Base-by-base conservation (phyloP, 805 yeast genomes). In the Danielia reshetovae region DNA sequence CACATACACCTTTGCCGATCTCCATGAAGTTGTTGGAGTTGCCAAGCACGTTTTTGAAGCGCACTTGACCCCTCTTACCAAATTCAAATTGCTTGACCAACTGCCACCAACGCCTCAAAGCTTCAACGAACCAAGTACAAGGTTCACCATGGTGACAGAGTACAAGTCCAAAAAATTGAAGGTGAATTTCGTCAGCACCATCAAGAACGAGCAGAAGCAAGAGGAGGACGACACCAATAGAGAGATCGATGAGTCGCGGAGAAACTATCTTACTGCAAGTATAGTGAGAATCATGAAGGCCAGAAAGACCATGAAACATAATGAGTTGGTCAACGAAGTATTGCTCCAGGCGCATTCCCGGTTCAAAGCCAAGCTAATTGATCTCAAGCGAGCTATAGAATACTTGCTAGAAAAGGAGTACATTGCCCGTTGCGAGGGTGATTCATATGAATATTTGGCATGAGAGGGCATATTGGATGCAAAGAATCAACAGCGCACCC, bases 211-310 rank as follows among this genome's bases (percentile, higher is more conserved):
- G 48, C 73, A 74, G 33, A 75, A 72, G 47, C 82, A 73, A 42
- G 96, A 86, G 46, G 68, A 74, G 22, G 86, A 79, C 23, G 87
- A 82, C 38, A 74, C 88, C 2, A 81, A 77, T 46, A 80, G 77
- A 57, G 95, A 88, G 53, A 78, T 90, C 31, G 87, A 81, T 50
- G 93, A 87, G 51, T 88, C 88, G 41, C 76, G 96, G 55, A 83
- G 82, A 61, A 79, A 84, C 54, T 81, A 81, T 62, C 69, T 93
- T 49, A 85, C 87, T 54, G 96, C 97, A 2, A 85, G 95, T 52
- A 87, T 93, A 61, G 97, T 90, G 25, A 75, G 98, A 51, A 85
- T 90, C 54, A 93, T 90, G 97, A 90, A 90, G 66, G 89, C 96
- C 1, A 75, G 96, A 54, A 85, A 88, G 58, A 72, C 70, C 28